Base-by-base conservation (phyloP, 768 basidiomycete species). In the Russula sp. region DNA sequence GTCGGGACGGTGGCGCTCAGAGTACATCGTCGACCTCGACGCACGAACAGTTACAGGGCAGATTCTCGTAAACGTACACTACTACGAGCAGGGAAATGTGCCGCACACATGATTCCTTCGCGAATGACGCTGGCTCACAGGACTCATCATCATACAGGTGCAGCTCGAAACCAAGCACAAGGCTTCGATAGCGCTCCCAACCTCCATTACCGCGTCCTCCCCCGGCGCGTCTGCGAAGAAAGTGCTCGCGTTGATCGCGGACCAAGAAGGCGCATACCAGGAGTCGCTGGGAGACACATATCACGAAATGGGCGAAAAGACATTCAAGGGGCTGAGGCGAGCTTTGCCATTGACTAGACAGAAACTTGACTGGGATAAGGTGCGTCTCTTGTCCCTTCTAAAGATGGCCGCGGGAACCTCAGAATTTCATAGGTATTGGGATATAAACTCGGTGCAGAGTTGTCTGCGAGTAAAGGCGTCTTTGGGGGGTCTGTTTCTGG, bases 21-120 rank as follows among this genome's bases (percentile, higher is more conserved):
- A 87, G 67, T 98, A 97, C 73, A 72, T 77, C 9, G 78, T 97
- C 54, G 85, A 96, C 72, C 73, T 90, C 44, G 81, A 79, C 18
- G 77, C 81, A 45, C 81, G 82, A 57, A 80, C 75, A 62, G 78
- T 97, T 6, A 73, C 75, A n/a, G 94, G 94, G 0, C 83, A 78
- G 69, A 83, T 97, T 16, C 77, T 87, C 8, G 82, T 91, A 49
- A 90, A 94, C 69, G 87, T 98, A 13, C 97, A 99, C 73, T 98
- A 98, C 71, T 98, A 95, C 71, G 97, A 99, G 73, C 93, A 97
- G 72, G 96, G 96, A 68, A 96, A 95, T 72, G 93, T 95, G 59
- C 55, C 85, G 50, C 39, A 31, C 54, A 34, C 39, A 22, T 59
- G 40, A 27, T 3, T 56, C 20, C 55, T 18, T 64, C 11, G 51